phyloP scores from a whole-genome alignment of 2,329 filamentous ascomycete species.

The Chaetomium olivaceum region DNA sequence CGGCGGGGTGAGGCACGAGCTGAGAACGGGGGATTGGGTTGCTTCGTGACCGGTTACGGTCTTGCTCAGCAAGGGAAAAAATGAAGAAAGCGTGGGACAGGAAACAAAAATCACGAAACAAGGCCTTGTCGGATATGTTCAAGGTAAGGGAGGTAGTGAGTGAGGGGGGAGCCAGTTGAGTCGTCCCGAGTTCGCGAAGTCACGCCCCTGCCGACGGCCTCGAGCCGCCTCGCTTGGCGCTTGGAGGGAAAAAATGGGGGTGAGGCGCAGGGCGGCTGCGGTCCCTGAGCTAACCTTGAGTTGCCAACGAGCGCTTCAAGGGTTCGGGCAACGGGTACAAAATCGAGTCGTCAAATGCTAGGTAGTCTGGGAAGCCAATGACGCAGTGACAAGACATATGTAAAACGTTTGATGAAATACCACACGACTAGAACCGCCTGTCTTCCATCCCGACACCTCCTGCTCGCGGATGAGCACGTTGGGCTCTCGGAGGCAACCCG shows the following conservation, averaged over 20 bases:
- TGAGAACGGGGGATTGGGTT: not conserved
- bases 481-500: not conserved
- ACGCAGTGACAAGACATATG: not conserved
- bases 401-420: not conserved
- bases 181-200: not conserved
- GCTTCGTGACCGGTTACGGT: not conserved
- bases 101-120: not conserved
- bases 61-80: not conserved
- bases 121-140: not conserved
- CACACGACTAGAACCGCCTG: not conserved
- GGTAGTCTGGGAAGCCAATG: no score
- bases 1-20: constrained; percentile 19
- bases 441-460: not conserved
- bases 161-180: not conserved
- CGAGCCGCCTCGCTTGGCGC: constrained; percentile 2
- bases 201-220: not conserved
- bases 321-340: not conserved
- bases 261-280: constrained; percentile 33
- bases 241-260: constrained; percentile 14
- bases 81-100: not conserved
- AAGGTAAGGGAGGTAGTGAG: constrained; percentile 3
- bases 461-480: not conserved
- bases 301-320: constrained; percentile 1
- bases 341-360: not conserved
- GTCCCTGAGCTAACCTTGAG: constrained; percentile 25